Evolutionary conservation across 2,329 filamentous ascomycete species (phyloP), one percentile per base, ranked within the genome.

Genomic region (Nemania diffusa): DNA sequence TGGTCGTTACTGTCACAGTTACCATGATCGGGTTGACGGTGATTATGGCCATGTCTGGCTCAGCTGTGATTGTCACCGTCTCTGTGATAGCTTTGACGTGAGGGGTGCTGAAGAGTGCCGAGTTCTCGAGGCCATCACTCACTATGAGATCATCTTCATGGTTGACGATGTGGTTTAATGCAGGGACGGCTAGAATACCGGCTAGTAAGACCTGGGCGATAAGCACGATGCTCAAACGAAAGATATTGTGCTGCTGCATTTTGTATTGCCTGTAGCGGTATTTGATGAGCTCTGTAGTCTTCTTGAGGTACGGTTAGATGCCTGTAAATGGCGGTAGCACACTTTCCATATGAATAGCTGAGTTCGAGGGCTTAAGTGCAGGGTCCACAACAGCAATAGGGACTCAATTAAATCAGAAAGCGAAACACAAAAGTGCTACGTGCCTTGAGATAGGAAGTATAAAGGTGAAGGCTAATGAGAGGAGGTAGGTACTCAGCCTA

Each of bases 201-300:
- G 26, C 17, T 20, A 59, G 15, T 17, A 51, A 58, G 42, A 61
- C 20, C 3, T 13, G 42, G 13, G 34, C 26, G 27, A 48, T 7
- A 48, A 64, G 57, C 46, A 64, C n/a, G 32, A 48, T 24, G 42
- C 68, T 27, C 52, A 66, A 34, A 20, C 11, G 57, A 57, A 22
- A 42, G 7, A 61, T 22, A 11, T 34, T 65, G 24, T 32, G 17
- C 2, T 64, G 46, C 48, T 52, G 42, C 68, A 69, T 69, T 34
- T 55, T 51, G 22, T 3, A 27, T 5, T 44, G 24, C 34, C 2
- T 17, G 24, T 15, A n/a, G 34, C 20, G 5, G 20, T 3, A 5
- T 13, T 48, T 1, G 40, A 5, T 22, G 46, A 22, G 32, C 3
- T 50, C 26, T 26, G 13, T 40, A 26, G 5, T 22, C 24, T 37